Evolutionary conservation across 2,329 filamentous ascomycete genomes (phyloP).

Genomic region (Microascus cirrosus): DNA sequence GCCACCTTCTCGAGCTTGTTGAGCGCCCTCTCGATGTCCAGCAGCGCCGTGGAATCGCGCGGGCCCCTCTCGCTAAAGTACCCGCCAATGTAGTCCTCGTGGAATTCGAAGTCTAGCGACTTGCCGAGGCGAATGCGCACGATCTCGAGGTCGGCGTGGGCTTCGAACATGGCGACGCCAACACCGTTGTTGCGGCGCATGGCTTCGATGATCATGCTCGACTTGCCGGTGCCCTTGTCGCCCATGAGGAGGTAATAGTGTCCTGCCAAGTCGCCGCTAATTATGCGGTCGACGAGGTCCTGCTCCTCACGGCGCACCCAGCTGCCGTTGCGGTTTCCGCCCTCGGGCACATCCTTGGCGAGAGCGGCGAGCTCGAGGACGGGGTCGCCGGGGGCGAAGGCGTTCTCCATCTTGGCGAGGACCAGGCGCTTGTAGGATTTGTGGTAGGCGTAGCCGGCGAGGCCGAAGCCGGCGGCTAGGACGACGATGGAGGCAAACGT

Average conservation of each 20-base stretch:
- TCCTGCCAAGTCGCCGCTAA: constrained; percentile 59
- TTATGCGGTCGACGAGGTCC: constrained; percentile 66
- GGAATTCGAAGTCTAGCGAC: constrained; percentile 89
- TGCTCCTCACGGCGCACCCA: constrained; percentile 87
- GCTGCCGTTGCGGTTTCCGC: constrained; percentile 36
- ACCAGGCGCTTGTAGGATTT: constrained; percentile 82
- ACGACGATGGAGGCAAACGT: constrained; percentile 66
- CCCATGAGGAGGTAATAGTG: constrained; percentile 89
- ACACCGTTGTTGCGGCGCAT: constrained; percentile 90
- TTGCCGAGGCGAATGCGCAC: constrained; percentile 89
- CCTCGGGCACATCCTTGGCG: constrained; percentile 41
- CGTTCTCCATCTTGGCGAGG: constrained; percentile 82
- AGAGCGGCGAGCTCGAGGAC: constrained; percentile 70
- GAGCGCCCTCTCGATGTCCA: constrained; percentile 92
- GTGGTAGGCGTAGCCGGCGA: constrained; percentile 69
- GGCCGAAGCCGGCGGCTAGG: constrained; percentile 51
- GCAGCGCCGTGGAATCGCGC: constrained; percentile 77
- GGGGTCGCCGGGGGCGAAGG: constrained; percentile 85
- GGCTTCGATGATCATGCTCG: constrained; percentile 86
- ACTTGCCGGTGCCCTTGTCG: constrained; percentile 95
- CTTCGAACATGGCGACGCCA: constrained; percentile 89
- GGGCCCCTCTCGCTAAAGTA: constrained; percentile 93
- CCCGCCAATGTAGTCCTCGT: constrained; percentile 94
- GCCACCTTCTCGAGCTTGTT: constrained; percentile 98
- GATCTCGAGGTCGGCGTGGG: constrained; percentile 88